Conservation (phyloP, 306 rosid species). For the Aeschynomene evenia region DNA sequence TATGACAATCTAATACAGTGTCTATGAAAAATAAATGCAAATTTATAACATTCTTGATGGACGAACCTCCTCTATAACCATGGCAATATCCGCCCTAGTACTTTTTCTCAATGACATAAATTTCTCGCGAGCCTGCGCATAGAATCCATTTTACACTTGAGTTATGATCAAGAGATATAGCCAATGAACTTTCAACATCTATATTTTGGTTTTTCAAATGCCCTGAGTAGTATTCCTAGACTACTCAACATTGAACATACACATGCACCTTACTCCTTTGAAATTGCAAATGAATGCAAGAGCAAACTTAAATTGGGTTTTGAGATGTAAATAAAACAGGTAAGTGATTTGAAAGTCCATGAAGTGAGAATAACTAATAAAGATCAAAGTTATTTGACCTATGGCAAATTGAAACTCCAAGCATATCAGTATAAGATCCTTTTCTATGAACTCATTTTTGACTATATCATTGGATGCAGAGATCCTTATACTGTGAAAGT, state of each 20-base stretch:
- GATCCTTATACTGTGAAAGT: constrained; percentile 3
- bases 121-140: constrained; percentile 75
- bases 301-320: constrained; percentile 18
- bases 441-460: neutral
- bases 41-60: constrained; percentile 13
- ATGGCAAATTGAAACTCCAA: neutral
- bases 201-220: constrained; percentile 3
- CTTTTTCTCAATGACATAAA: constrained; percentile 73
- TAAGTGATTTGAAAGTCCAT: neutral
- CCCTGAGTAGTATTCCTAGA: neutral
- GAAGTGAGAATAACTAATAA: neutral
- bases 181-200: constrained; percentile 1
- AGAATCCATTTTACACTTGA: constrained; percentile 29
- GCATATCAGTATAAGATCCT: neutral
- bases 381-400: neutral
- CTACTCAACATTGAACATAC: neutral
- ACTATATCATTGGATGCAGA: constrained; percentile 12
- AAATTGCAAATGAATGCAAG: constrained; percentile 3
- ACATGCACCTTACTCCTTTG: constrained; percentile 8
- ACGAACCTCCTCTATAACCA: constrained; percentile 67
- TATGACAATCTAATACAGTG: constrained; percentile 37
- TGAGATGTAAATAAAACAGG: neutral
- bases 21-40: constrained; percentile 10
- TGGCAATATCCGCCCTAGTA: constrained; percentile 57
- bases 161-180: constrained; percentile 21